Evolutionary conservation across 202 grass and related monocot genomes (phyloP), one percentile per base, ranked within the genome.

Genomic region (Bolboschoenoplectus hybrid): DNA sequence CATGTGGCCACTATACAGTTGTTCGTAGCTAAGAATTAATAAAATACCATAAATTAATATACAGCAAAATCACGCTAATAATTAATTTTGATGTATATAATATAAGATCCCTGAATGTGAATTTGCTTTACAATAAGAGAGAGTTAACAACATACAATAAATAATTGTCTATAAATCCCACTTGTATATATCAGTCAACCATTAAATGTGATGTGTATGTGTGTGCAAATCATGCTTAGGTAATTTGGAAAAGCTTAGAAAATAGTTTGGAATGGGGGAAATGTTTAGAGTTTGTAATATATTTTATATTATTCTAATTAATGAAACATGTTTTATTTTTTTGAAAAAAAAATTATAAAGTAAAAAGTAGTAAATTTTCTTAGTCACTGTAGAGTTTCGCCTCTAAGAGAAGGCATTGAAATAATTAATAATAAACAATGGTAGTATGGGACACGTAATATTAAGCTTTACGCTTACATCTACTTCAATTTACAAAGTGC

Each of bases 401-500:
- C 56, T 14, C 56, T 58, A 14, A 17, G n/a, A 17, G 16, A 65
- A 65, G 7, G 7, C 32, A 36, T 65, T 65, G 20, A 26, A 10
- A 38, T 11, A 36, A 36, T 26, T 26, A 36, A 9, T 36, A 66
- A 20, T 9, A 9, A 63, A 63, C 20, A 2, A n/a, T 61, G 56
- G 0, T 5, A 61, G 14, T 61, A n/a, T 5, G 6, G 57, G 57
- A 19, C 0, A 6, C 10, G 14, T 57, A 7, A 9, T 66, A 38
- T 66, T 13, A 39, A 67, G 10, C 34, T 67, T 12, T 38, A 67
- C 64, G 13, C 32, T 67, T 67, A 67, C 38, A 12, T 1, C 34
- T 34, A 67, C 64, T 67, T 38, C 11, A 67, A 39, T 67, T 67
- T 39, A 39, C 64, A 67, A 26, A 67, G 58, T 67, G 64, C 58